phyloP scores from a whole-genome alignment of 257 asterid genomes.

The Capsicum pubescens region DNA sequence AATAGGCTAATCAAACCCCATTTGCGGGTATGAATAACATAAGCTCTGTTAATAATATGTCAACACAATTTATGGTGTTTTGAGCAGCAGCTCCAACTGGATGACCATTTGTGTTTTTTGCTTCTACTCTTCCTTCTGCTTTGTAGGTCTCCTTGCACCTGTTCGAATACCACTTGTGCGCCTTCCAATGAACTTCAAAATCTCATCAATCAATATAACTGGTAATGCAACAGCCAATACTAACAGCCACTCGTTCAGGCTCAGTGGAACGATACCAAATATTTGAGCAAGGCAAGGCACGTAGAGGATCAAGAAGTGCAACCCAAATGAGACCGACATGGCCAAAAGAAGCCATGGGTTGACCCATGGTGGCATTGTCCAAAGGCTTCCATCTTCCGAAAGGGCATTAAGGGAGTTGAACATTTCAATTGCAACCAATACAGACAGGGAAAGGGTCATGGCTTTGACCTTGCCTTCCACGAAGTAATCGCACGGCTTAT shows the following conservation, averaged over 20 bases:
- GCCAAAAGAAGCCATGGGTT: conserved; percentile 97
- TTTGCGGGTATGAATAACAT: conserved; percentile 26
- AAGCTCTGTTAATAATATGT: conserved; percentile 15
- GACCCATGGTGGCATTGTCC: conserved; percentile 99
- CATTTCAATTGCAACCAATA: conserved; percentile 95
- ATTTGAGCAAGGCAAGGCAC: conserved; percentile 93
- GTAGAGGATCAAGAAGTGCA: conserved; percentile 91
- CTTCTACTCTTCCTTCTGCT: conserved; percentile 69
- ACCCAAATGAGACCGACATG: conserved; percentile 88
- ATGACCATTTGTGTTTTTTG: not conserved
- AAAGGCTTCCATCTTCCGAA: conserved; percentile 95
- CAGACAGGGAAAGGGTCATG: conserved; percentile 94
- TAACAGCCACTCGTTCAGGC: conserved; percentile 85
- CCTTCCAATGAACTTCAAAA: conserved; percentile 87
- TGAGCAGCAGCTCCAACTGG: conserved; percentile 6
- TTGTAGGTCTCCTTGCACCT: conserved; percentile 45
- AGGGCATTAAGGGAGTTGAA: conserved; percentile 93
- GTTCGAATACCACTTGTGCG: conserved; percentile 56
- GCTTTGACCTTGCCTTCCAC: conserved; percentile 89
- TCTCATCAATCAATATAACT: conserved; percentile 82
- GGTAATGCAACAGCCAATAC: conserved; percentile 84
- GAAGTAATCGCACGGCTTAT: conserved; percentile 87
- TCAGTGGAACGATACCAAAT: conserved; percentile 89
- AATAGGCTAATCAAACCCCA: conserved; percentile 34
- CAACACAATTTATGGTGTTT: conserved; percentile 15